Conservation (phyloP, 805 yeast species). For the Pichia paraexigua region DNA sequence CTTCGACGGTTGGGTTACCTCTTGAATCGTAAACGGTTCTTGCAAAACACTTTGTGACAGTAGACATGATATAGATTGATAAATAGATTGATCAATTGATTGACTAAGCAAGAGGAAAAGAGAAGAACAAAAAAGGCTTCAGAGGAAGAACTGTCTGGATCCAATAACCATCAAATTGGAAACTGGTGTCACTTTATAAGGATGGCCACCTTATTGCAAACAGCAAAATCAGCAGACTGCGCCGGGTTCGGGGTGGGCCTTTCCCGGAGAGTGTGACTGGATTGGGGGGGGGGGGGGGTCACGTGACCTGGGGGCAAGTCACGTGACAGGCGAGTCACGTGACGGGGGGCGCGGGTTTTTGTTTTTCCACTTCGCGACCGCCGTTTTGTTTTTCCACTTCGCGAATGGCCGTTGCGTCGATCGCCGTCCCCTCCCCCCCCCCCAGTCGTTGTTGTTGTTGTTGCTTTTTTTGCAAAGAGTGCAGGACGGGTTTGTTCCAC, state of each 20-base stretch:
- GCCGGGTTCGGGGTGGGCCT: background rate
- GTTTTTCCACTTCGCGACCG: background rate
- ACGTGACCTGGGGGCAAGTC: too few relatives aligned
- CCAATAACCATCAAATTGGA: background rate
- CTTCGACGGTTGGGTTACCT: conserved; percentile 99
- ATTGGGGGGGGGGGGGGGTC: background rate
- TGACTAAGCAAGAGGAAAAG: background rate
- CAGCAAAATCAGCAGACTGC: background rate
- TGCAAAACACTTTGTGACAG: conserved; percentile 80
- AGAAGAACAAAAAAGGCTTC: too few relatives aligned
- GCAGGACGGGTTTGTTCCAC: too few relatives aligned
- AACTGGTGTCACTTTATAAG: background rate
- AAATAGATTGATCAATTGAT: background rate
- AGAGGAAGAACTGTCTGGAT: too few relatives aligned
- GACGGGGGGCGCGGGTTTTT: background rate
- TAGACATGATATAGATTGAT: conserved; percentile 27
- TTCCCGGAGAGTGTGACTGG: background rate
- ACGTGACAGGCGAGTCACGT: too few relatives aligned
- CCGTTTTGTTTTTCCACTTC: background rate
- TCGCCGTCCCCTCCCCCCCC: too few relatives aligned
- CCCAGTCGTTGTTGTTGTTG: too few relatives aligned
- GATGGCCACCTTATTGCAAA: too few relatives aligned
- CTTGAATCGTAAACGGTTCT: conserved; percentile 99
- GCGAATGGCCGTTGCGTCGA: background rate
- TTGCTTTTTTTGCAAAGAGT: too few relatives aligned